Evolutionary conservation across 2,329 filamentous ascomycete species (phyloP).

Genomic region (Cercospora sp.): DNA sequence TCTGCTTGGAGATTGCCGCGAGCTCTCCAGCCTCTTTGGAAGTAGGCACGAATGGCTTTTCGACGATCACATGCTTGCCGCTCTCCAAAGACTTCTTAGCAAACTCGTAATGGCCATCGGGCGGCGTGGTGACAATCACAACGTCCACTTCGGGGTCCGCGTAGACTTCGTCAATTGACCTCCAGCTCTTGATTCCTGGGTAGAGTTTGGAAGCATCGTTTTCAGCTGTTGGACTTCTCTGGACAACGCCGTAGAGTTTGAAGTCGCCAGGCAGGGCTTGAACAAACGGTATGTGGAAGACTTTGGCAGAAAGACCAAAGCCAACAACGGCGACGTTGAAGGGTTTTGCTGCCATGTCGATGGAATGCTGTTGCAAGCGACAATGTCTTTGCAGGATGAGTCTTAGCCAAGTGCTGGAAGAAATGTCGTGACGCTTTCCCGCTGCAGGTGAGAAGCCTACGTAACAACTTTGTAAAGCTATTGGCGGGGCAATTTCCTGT

Average conservation of each 20-base stretch:
- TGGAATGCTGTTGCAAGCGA: neutral
- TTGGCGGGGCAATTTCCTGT: constrained; percentile 26
- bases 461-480: neutral
- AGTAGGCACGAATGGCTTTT: constrained; percentile 80
- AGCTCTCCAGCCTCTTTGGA: constrained; percentile 66
- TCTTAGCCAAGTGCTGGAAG: constrained; percentile 10
- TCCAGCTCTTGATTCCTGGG: constrained; percentile 65
- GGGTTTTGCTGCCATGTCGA: constrained; percentile 30
- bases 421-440: constrained; percentile 15
- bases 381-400: neutral
- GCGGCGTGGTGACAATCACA: constrained; percentile 70
- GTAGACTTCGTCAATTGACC: constrained; percentile 62
- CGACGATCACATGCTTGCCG: constrained; percentile 76
- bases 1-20: constrained; percentile 43
- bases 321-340: constrained; percentile 61
- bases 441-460: constrained; percentile 14
- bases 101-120: constrained; percentile 68
- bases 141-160: constrained; percentile 66
- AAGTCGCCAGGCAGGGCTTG: constrained; percentile 59
- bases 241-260: constrained; percentile 72
- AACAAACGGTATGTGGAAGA: constrained; percentile 83
- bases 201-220: constrained; percentile 70
- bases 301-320: constrained; percentile 68
- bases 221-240: constrained; percentile 64
- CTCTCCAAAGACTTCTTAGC: constrained; percentile 64